These are phyloP conservation scores for Aegilops umbellulata DNA, from an alignment of 176 grass and related monocot species.

Conservation along the genomic window DNA sequence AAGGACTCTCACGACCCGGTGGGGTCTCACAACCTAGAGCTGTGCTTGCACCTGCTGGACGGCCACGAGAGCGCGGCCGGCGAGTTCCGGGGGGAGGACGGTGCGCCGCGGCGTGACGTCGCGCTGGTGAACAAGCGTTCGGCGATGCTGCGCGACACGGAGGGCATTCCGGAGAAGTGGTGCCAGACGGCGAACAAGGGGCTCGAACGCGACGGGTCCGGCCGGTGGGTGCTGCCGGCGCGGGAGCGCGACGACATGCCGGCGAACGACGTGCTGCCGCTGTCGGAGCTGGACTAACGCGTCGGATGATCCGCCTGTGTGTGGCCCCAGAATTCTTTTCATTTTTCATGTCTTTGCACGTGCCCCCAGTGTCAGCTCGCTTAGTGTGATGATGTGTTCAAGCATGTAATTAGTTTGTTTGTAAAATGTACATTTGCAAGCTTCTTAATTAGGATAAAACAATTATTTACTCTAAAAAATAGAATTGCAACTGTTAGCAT, in stretches of 20 bases:
- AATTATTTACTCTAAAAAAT: too few species aligned
- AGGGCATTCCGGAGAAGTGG: not conserved
- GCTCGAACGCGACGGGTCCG: not conserved
- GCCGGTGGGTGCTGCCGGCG: not conserved
- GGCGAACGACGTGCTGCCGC: not conserved
- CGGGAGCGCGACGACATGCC: not conserved
- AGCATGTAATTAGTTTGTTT: too few species aligned
- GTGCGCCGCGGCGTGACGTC: not conserved
- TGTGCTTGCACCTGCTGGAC: constrained; percentile 36
- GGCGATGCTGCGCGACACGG: not conserved
- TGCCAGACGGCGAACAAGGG: not conserved
- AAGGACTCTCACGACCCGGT: constrained; percentile 7
- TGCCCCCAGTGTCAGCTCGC: too few species aligned
- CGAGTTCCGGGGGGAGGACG: not conserved
- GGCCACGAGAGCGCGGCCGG: not conserved
- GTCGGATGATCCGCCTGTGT: not conserved
- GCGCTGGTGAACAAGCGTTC: not conserved
- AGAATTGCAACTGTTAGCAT: too few species aligned
- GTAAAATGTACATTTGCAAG: too few species aligned
- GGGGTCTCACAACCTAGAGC: constrained; percentile 35
- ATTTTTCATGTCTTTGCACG: not conserved
- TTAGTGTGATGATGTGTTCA: too few species aligned
- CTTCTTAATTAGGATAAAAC: too few species aligned
- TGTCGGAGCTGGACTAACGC: not conserved
- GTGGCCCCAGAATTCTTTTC: not conserved